These are phyloP conservation scores for Chytriomyces sp. DNA, from an alignment of 192 early-diverging fungal genomes.

Conservation along the genomic window DNA sequence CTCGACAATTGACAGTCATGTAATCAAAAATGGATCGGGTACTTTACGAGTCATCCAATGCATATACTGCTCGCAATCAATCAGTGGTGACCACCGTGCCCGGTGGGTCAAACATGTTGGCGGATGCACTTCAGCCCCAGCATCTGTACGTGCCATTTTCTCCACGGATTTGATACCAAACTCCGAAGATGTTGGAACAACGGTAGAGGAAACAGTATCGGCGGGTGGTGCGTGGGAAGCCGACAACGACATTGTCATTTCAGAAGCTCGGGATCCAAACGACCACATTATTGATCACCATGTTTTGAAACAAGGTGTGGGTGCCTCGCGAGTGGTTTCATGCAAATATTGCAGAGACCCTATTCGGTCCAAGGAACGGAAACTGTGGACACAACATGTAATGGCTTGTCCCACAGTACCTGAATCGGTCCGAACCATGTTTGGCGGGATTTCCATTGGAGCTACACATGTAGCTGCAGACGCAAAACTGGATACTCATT, in stretches of 20 bases:
- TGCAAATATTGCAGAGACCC: background rate
- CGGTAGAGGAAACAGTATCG: background rate
- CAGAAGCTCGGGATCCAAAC: background rate
- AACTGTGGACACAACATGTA: no score
- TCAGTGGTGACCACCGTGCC: background rate
- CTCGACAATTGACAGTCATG: background rate
- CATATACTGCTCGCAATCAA: background rate
- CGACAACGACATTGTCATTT: no score
- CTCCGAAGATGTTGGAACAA: background rate
- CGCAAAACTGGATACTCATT: no score
- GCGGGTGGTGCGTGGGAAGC: background rate
- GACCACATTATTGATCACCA: background rate
- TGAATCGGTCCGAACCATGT: no score
- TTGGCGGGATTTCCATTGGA: no score
- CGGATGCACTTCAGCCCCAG: background rate
- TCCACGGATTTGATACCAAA: background rate
- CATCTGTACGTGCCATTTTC: background rate
- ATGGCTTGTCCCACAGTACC: no score
- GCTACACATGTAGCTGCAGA: no score
- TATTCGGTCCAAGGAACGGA: no score
- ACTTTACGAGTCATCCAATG: background rate
- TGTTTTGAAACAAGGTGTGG: background rate
- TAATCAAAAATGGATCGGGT: conserved; percentile 7
- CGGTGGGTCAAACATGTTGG: conserved; percentile 7
- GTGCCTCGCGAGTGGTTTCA: background rate